These are phyloP conservation scores for Rhizophagus prolifer DNA, from an alignment of 192 early-diverging fungal genomes.

Conservation along the genomic window DNA sequence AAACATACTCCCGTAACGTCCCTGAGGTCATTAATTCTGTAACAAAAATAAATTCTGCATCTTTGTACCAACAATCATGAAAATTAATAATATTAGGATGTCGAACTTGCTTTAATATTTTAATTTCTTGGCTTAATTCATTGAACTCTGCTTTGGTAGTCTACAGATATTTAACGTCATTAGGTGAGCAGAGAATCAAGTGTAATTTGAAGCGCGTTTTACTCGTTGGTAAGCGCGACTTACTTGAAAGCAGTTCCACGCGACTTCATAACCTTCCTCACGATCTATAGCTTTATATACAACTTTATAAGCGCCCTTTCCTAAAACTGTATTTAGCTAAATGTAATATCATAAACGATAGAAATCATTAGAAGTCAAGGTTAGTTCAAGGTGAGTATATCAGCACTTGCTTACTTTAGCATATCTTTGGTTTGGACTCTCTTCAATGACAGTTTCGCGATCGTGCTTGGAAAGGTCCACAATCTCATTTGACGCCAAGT, in stretches of 20 bases:
- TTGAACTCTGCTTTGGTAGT: constrained; percentile 74
- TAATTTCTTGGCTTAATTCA: constrained; percentile 71
- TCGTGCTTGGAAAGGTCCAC: constrained; percentile 55
- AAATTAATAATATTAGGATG: constrained; percentile 85
- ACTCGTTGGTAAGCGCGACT: not conserved
- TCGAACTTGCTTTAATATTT: constrained; percentile 74
- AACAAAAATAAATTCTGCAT: constrained; percentile 75
- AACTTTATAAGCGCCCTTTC: constrained; percentile 85
- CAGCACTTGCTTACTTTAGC: constrained; percentile 38
- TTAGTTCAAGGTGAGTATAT: not conserved
- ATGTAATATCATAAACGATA: not conserved
- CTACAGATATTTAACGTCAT: constrained; percentile 30
- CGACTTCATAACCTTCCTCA: constrained; percentile 87
- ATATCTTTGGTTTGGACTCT: constrained; percentile 51
- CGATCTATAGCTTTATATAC: constrained; percentile 86
- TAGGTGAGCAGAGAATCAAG: not conserved
- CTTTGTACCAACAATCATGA: constrained; percentile 73
- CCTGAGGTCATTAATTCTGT: constrained; percentile 86
- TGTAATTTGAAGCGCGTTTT: not conserved
- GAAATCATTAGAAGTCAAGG: not conserved
- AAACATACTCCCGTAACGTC: constrained; percentile 69
- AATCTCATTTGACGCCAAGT: constrained; percentile 38
- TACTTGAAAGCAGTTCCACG: constrained; percentile 82
- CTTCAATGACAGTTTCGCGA: constrained; percentile 56
- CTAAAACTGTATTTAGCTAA: constrained; percentile 60